phyloP scores from a whole-genome alignment of 2,329 filamentous ascomycete genomes.

The Neurospora sp. region DNA sequence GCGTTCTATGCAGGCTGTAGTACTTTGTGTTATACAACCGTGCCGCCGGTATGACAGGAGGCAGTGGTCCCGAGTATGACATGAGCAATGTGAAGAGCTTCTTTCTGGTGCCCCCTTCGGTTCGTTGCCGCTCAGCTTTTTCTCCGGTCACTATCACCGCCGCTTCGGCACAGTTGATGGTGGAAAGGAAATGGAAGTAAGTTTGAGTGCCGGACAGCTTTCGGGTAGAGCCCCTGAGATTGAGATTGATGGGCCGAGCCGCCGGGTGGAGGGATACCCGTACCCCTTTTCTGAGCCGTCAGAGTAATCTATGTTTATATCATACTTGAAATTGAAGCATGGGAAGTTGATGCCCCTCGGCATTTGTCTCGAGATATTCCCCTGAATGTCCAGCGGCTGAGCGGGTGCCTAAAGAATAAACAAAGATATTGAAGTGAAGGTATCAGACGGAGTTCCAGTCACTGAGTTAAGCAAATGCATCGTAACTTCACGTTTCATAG shows the following conservation, averaged over 20 bases:
- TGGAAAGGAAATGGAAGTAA: not conserved
- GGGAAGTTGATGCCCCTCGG: not conserved
- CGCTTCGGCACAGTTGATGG: not conserved
- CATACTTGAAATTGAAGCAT: not conserved
- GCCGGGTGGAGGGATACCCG: not conserved
- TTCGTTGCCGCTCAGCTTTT: not conserved
- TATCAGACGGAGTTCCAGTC: not conserved
- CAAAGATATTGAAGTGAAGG: not conserved
- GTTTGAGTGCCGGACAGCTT: not conserved
- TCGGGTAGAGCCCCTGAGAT: not conserved
- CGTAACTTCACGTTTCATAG: not conserved
- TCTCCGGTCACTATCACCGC: not conserved
- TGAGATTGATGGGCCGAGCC: not conserved
- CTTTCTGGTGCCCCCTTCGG: not conserved
- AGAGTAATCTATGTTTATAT: not conserved
- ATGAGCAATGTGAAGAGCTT: not conserved
- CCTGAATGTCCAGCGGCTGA: not conserved
- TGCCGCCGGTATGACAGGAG: not conserved
- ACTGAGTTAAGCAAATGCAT: not conserved
- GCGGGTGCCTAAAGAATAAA: not conserved
- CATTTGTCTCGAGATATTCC: not conserved
- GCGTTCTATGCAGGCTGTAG: not conserved
- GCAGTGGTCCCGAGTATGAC: not conserved
- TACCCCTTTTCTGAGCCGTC: not conserved
- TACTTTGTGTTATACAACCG: not conserved